These are phyloP conservation scores for Talaromyces sp. DNA, from an alignment of 2,329 filamentous ascomycete species.

Conservation along the genomic window DNA sequence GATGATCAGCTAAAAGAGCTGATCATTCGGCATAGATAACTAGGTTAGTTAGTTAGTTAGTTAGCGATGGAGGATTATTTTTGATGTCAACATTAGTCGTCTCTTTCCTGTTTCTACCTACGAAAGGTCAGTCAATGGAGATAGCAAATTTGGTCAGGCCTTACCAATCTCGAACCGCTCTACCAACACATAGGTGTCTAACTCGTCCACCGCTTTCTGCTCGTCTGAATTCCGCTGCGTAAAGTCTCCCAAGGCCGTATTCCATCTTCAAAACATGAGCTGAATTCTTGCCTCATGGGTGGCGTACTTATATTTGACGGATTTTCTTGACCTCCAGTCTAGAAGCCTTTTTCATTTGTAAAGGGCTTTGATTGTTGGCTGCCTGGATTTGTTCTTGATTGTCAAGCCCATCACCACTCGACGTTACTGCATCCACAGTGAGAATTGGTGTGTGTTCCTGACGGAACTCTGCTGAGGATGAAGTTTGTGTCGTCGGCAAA, in stretches of 20 bases:
- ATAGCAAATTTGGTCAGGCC: background rate
- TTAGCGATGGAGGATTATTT: no score
- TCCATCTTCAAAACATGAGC: background rate
- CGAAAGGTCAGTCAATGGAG: background rate
- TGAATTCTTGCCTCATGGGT: background rate
- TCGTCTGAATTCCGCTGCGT: background rate
- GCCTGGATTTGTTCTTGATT: background rate
- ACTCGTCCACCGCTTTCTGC: background rate
- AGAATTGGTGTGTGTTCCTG: background rate
- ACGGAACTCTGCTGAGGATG: background rate
- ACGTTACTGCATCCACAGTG: background rate
- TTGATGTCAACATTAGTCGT: background rate
- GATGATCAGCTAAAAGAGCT: conserved; percentile 17
- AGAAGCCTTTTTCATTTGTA: background rate
- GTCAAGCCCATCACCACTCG: background rate
- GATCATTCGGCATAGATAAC: conserved; percentile 5
- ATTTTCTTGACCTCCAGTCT: background rate
- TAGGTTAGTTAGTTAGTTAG: no score
- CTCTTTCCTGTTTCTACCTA: background rate
- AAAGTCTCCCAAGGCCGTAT: background rate
- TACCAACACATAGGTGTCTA: background rate
- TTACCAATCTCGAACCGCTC: background rate
- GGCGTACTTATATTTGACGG: background rate
- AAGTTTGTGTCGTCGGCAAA: background rate
- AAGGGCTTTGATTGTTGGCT: background rate